Percentiles rank a stretch among this genome's conserved stretches.
These are phyloP conservation scores for Amauroascus verrucosus DNA, from an alignment of 2,329 filamentous ascomycete species.

Conservation along the genomic window DNA sequence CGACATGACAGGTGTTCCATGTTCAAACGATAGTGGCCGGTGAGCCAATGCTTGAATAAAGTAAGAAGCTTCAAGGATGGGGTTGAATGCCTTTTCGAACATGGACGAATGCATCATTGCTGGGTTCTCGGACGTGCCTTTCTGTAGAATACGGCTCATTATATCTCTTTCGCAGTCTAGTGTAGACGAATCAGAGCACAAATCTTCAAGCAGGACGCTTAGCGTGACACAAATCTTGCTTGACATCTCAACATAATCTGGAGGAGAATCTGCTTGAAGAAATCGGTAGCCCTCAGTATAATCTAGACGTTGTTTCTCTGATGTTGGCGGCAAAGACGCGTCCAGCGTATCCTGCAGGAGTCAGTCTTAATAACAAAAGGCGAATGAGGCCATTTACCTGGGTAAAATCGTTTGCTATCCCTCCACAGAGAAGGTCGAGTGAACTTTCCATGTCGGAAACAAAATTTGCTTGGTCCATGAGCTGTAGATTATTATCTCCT, in stretches of 20 bases:
- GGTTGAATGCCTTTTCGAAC: constrained; percentile 43
- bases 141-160: constrained; percentile 26
- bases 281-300: constrained; percentile 47
- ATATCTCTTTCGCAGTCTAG: constrained; percentile 21
- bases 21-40: constrained; percentile 62
- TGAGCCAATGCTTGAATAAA: constrained; percentile 27
- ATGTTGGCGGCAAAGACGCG: constrained; percentile 50
- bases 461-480: constrained; percentile 23
- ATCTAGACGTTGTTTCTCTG: constrained; percentile 43
- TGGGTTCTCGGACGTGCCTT: constrained; percentile 16
- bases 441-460: constrained; percentile 29
- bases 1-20: constrained; percentile 54
- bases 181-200: constrained; percentile 14
- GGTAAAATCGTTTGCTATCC: constrained; percentile 21
- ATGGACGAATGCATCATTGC: constrained; percentile 26
- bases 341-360: constrained; percentile 47
- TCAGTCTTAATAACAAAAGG: constrained; percentile 5
- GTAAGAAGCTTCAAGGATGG: constrained; percentile 37
- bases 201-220: constrained; percentile 23
- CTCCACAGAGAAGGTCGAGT: constrained; percentile 28
- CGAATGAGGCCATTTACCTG: constrained; percentile 21
- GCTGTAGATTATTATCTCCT: constrained; percentile 21
- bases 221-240: constrained; percentile 28
- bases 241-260: constrained; percentile 37
- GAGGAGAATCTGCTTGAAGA: constrained; percentile 42